Conservation (phyloP, 148 eudicot species). For the Chenopodium suecicum region DNA sequence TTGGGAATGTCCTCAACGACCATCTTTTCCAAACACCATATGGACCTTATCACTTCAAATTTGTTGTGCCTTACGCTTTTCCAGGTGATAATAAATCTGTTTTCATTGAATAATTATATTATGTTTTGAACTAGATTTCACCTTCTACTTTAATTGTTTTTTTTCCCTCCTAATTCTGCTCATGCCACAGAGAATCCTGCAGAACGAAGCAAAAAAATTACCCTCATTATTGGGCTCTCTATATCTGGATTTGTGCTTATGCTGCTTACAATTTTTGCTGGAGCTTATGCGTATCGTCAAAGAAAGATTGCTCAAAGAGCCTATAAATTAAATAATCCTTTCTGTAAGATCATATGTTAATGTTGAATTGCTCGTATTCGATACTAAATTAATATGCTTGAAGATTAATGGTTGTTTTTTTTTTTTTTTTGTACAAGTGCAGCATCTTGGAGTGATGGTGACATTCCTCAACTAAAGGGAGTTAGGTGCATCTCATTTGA, state of each 20-base stretch:
- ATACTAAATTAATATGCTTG: not conserved
- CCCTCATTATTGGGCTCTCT: constrained; percentile 41
- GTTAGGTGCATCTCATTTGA: constrained; percentile 55
- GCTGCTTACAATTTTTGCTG: constrained; percentile 40
- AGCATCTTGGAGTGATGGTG: constrained; percentile 52
- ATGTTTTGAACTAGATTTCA: not conserved
- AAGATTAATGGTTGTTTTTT: not conserved
- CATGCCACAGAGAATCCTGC: constrained; percentile 14
- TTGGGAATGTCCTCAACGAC: constrained; percentile 50
- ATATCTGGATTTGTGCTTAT: constrained; percentile 43
- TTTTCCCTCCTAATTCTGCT: not conserved
- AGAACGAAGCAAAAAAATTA: constrained; percentile 31
- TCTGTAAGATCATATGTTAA: constrained; percentile 41
- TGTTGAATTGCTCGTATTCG: not conserved
- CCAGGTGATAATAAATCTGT: constrained; percentile 38
- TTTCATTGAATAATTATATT: not conserved
- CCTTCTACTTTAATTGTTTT: not conserved
- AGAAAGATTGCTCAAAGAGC: constrained; percentile 41
- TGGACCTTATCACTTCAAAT: constrained; percentile 57
- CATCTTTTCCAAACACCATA: constrained; percentile 40
- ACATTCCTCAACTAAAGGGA: constrained; percentile 56
- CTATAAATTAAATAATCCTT: constrained; percentile 41
- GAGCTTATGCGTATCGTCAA: constrained; percentile 47
- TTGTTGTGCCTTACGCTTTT: constrained; percentile 42
- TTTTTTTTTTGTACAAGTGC: constrained; percentile 21